Conservation (phyloP, 352 stramenopile genomes). For the Peronosclerospora sorghi region DNA sequence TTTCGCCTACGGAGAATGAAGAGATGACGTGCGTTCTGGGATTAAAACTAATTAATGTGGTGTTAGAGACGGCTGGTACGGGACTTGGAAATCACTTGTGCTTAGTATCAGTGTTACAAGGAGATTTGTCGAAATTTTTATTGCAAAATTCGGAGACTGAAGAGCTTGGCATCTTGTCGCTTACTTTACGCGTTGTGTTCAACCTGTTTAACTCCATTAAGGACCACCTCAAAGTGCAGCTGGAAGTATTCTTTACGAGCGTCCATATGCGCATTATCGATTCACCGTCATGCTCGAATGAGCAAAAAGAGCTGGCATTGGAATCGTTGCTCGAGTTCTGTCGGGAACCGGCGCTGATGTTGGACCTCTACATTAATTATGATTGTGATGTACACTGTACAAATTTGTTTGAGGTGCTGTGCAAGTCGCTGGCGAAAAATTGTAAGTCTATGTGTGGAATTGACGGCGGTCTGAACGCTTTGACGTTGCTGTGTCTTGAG, state of each 20-base stretch:
- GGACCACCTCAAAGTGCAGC: conserved; percentile 96
- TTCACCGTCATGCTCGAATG: conserved; percentile 65
- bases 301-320: conserved; percentile 79
- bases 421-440: conserved; percentile 86
- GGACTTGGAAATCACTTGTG: conserved; percentile 61
- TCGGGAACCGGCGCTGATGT: conserved; percentile 93
- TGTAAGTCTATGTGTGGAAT: conserved; percentile 60
- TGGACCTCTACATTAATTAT: conserved; percentile 99
- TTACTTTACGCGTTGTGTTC: conserved; percentile 96
- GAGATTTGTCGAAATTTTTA: conserved; percentile 95
- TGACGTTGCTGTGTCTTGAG: conserved; percentile 66
- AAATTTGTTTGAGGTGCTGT: conserved; percentile 97
- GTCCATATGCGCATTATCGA: conserved; percentile 94
- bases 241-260: conserved; percentile 98
- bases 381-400: conserved; percentile 98
- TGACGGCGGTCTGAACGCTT: conserved; percentile 50
- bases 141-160: conserved; percentile 93
- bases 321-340: conserved; percentile 97
- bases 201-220: conserved; percentile 99
- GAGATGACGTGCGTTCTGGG: conserved; percentile 85
- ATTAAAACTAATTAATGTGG: conserved; percentile 94
- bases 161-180: conserved; percentile 86
- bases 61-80: conserved; percentile 89
- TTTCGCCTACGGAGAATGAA: conserved; percentile 86
- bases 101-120: conserved; percentile 84